Conservation (phyloP, 345 rosid species). For the Zanthoxylum bungeanum region DNA sequence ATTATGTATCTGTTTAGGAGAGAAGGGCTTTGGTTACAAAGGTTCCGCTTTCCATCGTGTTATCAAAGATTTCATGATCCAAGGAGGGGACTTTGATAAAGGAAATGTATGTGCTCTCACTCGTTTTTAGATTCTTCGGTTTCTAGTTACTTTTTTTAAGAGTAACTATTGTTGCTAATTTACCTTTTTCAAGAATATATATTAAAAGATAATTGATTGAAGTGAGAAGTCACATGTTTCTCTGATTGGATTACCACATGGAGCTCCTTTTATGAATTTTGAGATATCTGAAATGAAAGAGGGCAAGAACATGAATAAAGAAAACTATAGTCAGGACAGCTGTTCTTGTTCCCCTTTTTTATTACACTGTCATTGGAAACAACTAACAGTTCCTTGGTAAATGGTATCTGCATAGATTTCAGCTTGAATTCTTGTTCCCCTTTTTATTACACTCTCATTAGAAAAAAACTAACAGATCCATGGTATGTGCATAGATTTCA, state of each 20-base stretch:
- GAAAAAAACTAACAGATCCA: not conserved
- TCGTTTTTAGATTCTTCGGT: not conserved
- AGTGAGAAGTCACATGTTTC: not conserved
- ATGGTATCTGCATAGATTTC: not conserved
- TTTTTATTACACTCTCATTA: not conserved
- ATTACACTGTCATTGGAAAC: not conserved
- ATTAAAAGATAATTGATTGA: not conserved
- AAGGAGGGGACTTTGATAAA: constrained; percentile 97
- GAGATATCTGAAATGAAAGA: not conserved
- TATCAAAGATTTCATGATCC: constrained; percentile 97
- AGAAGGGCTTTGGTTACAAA: constrained; percentile 95
- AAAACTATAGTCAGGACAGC: not conserved
- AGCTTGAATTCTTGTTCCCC: not conserved
- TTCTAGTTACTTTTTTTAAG: not conserved
- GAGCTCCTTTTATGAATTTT: not conserved
- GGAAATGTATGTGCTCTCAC: constrained; percentile 72
- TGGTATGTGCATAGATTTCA: not conserved
- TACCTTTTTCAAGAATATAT: not conserved
- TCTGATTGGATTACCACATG: not conserved
- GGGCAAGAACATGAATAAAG: not conserved
- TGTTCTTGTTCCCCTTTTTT: not conserved
- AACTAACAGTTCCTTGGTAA: not conserved
- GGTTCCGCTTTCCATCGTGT: constrained; percentile 84
- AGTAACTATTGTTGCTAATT: not conserved
- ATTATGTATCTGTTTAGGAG: constrained; percentile 50